Evolutionary conservation across 140 eudicot genomes (phyloP).

Genomic region (Flaveria floridana): DNA sequence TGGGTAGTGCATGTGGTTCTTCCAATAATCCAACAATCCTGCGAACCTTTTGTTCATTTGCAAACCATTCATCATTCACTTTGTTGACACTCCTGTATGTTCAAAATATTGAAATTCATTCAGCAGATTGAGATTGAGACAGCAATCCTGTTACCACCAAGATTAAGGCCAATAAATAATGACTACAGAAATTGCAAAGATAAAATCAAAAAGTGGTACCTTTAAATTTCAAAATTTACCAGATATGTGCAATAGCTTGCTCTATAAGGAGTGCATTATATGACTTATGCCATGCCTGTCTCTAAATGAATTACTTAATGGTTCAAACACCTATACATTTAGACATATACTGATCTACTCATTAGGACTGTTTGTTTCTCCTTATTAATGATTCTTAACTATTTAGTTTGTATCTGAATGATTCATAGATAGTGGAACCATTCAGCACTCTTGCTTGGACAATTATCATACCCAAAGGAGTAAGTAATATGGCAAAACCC

Average conservation of each 20-base stretch:
- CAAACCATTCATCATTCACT: conserved; percentile 98
- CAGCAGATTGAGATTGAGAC: conserved; percentile 14
- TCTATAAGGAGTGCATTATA: conserved; percentile 1
- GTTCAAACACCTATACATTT: neutral
- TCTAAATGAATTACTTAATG: neutral
- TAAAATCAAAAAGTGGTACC: conserved; percentile 6
- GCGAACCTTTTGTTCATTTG: conserved; percentile 92
- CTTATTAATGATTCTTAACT: neutral
- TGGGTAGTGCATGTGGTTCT: conserved; percentile 51
- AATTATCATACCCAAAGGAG: neutral
- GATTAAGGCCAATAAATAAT: conserved; percentile 23
- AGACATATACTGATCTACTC: neutral
- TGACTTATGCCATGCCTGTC: neutral
- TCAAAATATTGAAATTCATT: conserved; percentile 20
- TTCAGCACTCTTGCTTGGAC: neutral
- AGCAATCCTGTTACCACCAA: conserved; percentile 28
- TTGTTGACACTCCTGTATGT: conserved; percentile 90
- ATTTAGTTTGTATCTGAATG: neutral
- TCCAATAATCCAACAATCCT: conserved; percentile 74
- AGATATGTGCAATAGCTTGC: neutral
- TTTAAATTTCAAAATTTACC: neutral
- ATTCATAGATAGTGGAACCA: neutral
- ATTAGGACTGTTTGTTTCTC: neutral
- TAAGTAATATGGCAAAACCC: neutral
- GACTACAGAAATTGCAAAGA: conserved; percentile 1